Evolutionary conservation across 2,329 filamentous ascomycete genomes (phyloP), one percentile per base, ranked within the genome.

Genomic region (Lasiodiplodia hormozganensis): DNA sequence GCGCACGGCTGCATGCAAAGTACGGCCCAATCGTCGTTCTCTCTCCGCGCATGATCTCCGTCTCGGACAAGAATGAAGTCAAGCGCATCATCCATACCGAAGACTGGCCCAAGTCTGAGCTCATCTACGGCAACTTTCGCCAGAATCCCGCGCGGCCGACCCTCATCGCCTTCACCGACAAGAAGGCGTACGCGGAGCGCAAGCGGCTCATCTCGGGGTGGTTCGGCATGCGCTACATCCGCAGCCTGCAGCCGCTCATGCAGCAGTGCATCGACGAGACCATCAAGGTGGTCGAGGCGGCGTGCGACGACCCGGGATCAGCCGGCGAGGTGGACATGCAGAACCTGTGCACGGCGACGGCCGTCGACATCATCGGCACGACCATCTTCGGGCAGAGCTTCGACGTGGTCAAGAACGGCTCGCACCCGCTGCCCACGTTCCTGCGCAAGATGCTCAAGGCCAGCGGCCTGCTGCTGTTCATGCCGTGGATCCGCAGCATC

Each of bases 351-450:
- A 11, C 11, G 0, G 18, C 25, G 18, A n/a, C 21, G 0, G 60
- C 60, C 25, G 60, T 64, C 43, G 60, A 64, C 49, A 52, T 64
- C 60, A 64, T 64, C 60, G 60, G 60, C 60, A 53, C 21, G 25
- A 64, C 60, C 14, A 64, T 25, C 60, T 64, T 64, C 60, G 60
- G 60, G 11, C 60, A 64, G 43, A 34, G 7, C 25, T 64, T 64
- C 43, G 23, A 64, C 31, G 60, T 64, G 25, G 60, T 64, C 4
- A 10, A 34, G 23, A 52, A 18, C 31, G 60, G 60, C 18, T n/a
- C 23, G 16, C 60, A 64, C 43, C 60, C 60, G 1, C 25, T 64
- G 40, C 60, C 43, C 0, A 34, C 51, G 0, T 21, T 31, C 16
- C 43, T 64, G 16, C 11, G n/a, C 12, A 52, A 64, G 25, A 25